Conservation (phyloP, 768 basidiomycete genomes). For the Rhodotorula diobovata region DNA sequence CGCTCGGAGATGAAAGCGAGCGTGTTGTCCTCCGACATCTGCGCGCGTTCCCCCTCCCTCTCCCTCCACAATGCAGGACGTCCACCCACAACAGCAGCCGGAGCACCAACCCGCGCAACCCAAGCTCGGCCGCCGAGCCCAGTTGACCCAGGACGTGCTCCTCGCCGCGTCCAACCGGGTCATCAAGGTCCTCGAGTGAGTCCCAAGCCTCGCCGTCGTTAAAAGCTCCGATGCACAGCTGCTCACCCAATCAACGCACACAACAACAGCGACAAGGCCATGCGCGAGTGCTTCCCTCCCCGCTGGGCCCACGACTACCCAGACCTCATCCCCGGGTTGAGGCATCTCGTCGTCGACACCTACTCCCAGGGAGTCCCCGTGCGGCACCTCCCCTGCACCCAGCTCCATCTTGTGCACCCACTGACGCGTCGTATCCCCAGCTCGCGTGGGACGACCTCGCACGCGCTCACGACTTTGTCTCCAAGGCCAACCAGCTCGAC, state of each 20-base stretch:
- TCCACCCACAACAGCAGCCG: background rate
- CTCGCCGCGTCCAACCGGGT: conserved; percentile 1
- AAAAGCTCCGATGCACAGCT: too few relatives aligned
- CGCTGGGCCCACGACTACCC: conserved; percentile 11
- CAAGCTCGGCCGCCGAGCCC: conserved; percentile 6
- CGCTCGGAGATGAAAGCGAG: too few relatives aligned
- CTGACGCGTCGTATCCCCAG: background rate
- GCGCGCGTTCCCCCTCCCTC: too few relatives aligned
- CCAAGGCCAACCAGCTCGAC: conserved; percentile 25
- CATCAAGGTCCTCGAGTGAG: conserved; percentile 23
- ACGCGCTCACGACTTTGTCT: conserved; percentile 2
- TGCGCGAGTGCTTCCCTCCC: conserved; percentile 30
- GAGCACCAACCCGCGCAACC: background rate
- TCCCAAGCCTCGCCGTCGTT: too few relatives aligned
- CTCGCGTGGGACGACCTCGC: conserved; percentile 26
- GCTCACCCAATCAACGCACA: too few relatives aligned
- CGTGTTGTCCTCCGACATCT: too few relatives aligned
- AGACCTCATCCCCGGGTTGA: conserved; percentile 13
- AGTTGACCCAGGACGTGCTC: conserved; percentile 12
- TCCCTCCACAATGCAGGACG: background rate
- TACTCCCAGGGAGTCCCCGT: conserved; percentile 12
- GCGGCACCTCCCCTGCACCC: background rate
- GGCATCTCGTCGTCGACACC: background rate
- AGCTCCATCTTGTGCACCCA: background rate
- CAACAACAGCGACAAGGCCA: conserved; percentile 24